These are phyloP conservation scores for Dactylella cylindrospora DNA, from an alignment of 2,329 filamentous ascomycete species.

Conservation along the genomic window DNA sequence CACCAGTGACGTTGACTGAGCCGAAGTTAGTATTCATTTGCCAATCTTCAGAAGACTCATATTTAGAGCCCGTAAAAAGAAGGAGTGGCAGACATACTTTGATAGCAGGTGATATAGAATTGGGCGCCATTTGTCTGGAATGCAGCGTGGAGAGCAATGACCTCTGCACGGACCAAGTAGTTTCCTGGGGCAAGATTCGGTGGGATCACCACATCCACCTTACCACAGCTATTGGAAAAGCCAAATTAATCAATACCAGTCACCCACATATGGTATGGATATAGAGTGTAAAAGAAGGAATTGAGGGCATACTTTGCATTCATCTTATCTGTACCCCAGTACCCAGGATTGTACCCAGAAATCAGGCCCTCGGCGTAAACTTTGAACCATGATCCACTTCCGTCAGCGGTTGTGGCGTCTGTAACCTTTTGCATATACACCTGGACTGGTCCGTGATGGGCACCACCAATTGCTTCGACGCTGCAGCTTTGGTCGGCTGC, in stretches of 20 bases:
- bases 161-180: slow-evolving; percentile 61
- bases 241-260: too few species aligned
- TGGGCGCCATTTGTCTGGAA: slow-evolving; percentile 38
- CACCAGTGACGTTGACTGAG: slow-evolving; percentile 57
- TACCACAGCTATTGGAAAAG: slow-evolving; percentile 16
- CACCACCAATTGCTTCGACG: slow-evolving; percentile 59
- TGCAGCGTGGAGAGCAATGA: slow-evolving; percentile 60
- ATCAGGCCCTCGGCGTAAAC: slow-evolving; percentile 58
- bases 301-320: slow-evolving; percentile 51
- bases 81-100: slow-evolving; percentile 23
- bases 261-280: too few species aligned
- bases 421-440: slow-evolving; percentile 58
- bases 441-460: slow-evolving; percentile 60
- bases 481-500: slow-evolving; percentile 55
- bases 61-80: slow-evolving; percentile 53
- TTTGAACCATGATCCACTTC: slow-evolving; percentile 59
- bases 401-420: slow-evolving; percentile 56
- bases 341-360: slow-evolving; percentile 51
- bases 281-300: background rate
- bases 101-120: slow-evolving; percentile 32
- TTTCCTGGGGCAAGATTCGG: slow-evolving; percentile 58
- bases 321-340: slow-evolving; percentile 56
- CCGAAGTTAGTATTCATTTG: slow-evolving; percentile 28
- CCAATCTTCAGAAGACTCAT: slow-evolving; percentile 50
- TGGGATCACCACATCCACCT: slow-evolving; percentile 57